Conservation (phyloP, 2,329 filamentous ascomycete species). For the Trichoderma atroviride region DNA sequence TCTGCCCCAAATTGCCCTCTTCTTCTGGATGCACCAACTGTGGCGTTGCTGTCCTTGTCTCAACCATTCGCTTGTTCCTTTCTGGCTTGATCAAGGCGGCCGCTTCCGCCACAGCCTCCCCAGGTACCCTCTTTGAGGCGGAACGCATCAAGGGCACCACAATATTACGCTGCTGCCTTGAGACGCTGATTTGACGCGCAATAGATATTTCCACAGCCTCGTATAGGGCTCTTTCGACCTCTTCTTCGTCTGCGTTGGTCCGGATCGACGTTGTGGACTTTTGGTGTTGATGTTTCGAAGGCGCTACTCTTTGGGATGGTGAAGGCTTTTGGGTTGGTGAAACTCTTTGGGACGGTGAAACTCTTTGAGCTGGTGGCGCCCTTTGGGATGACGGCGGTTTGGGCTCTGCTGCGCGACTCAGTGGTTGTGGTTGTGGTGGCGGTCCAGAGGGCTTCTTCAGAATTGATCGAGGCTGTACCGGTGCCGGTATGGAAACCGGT, state of each 20-base stretch:
- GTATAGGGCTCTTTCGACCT: constrained; percentile 39
- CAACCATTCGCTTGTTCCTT: constrained; percentile 37
- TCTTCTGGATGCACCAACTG: constrained; percentile 47
- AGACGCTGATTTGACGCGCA: constrained; percentile 68
- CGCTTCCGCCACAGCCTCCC: constrained; percentile 11
- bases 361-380: neutral
- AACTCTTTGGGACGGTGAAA: neutral
- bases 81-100: constrained; percentile 5
- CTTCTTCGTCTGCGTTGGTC: constrained; percentile 25
- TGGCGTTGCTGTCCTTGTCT: constrained; percentile 49
- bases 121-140: constrained; percentile 30
- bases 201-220: constrained; percentile 67
- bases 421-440: neutral
- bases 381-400: neutral
- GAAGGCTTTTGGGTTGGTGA: neutral
- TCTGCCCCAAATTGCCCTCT: constrained; percentile 37
- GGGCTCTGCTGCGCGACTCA: neutral
- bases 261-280: neutral
- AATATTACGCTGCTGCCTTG: constrained; percentile 61
- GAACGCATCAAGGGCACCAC: constrained; percentile 55
- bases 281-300: neutral
- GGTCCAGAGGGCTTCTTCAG: constrained; percentile 19
- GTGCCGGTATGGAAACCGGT: constrained; percentile 2
- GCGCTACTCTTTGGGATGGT: neutral
- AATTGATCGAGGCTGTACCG: constrained; percentile 9